Conservation (phyloP, 257 asterid species). For the Lavandula angustifolia region DNA sequence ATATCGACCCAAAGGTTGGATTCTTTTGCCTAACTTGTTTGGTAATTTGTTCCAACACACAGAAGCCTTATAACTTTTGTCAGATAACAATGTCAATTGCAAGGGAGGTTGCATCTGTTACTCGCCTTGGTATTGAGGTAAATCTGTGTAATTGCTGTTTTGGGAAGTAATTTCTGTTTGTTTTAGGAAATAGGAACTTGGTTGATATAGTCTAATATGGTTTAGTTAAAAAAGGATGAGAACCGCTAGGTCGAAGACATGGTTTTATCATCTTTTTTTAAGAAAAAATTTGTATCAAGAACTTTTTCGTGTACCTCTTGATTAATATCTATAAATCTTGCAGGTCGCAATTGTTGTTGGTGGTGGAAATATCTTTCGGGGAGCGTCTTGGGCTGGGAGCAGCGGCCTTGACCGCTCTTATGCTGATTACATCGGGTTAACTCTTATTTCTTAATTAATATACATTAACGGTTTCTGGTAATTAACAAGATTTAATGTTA, state of each 20-base stretch:
- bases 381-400: constrained; percentile 89
- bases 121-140: too few species aligned
- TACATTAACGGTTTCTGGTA: constrained; percentile 10
- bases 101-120: too few species aligned
- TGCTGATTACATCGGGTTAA: constrained; percentile 95
- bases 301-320: constrained; percentile 3
- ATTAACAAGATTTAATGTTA: constrained; percentile 2
- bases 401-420: constrained; percentile 92
- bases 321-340: constrained; percentile 22
- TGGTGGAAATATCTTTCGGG: constrained; percentile 92
- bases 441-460: constrained; percentile 18
- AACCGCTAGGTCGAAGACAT: constrained; percentile 20
- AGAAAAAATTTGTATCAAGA: not conserved
- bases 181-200: too few species aligned
- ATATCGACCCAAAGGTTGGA: constrained; percentile 93
- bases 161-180: too few species aligned
- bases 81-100: constrained; percentile 35
- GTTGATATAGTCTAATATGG: not conserved
- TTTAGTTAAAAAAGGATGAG: constrained; percentile 7
- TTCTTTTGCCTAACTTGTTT: constrained; percentile 5
- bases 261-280: not conserved
- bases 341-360: constrained; percentile 93
- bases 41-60: not conserved
- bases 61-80: too few species aligned
- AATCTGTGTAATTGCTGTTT: too few species aligned